Conservation (phyloP, 73 alveolate genomes). For the Uronychia setigera region DNA sequence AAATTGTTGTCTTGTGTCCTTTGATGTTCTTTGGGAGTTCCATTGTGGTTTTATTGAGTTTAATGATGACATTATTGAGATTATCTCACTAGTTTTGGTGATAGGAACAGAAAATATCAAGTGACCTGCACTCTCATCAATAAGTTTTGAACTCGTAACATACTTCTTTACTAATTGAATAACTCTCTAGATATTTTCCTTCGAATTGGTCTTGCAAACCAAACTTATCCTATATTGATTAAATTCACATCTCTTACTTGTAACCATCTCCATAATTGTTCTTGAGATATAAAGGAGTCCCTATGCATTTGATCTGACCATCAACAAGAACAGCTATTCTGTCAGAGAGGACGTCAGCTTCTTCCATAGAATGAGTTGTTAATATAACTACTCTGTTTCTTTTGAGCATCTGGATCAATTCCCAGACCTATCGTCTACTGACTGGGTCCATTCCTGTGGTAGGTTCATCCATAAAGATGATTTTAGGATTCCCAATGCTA, state of each 20-base stretch:
- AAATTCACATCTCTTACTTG: not conserved
- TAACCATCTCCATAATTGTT: slow-evolving; percentile 93
- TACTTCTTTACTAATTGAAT: too few relatives aligned
- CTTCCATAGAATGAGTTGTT: slow-evolving; percentile 83
- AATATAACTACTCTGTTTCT: slow-evolving; percentile 73
- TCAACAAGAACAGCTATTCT: slow-evolving; percentile 77
- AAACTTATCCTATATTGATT: not conserved
- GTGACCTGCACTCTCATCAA: not conserved
- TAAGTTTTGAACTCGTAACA: not conserved
- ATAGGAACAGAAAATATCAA: not conserved
- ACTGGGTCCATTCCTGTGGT: slow-evolving; percentile 88
- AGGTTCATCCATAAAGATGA: slow-evolving; percentile 80
- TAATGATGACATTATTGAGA: too few relatives aligned
- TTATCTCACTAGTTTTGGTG: too few relatives aligned
- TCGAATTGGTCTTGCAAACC: not conserved
- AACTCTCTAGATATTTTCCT: not conserved
- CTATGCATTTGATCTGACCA: slow-evolving; percentile 85
- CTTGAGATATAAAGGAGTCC: slow-evolving; percentile 88
- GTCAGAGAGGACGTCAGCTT: slow-evolving; percentile 79
- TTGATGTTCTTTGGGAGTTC: too few relatives aligned
- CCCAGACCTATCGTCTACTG: slow-evolving; percentile 76
- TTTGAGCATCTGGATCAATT: slow-evolving; percentile 65
- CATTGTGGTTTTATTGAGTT: too few relatives aligned
- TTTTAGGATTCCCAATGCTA: slow-evolving; percentile 61
- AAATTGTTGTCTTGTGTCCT: too few relatives aligned